phyloP scores from a whole-genome alignment of 2,329 filamentous ascomycete species.

The Epichloe elymi region DNA sequence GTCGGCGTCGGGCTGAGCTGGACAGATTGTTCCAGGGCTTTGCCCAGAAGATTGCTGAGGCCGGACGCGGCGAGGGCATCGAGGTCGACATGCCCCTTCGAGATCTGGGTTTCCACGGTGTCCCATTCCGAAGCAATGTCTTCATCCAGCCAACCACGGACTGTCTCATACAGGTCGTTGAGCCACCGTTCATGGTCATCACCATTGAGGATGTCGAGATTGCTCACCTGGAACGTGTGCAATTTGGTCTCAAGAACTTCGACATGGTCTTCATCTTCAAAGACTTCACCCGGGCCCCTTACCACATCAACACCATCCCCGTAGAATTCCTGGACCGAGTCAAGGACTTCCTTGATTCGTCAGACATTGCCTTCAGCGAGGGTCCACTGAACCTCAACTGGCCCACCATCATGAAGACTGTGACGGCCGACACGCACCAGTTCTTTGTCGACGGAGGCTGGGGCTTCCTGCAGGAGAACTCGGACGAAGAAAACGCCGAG shows the following conservation, averaged over 20 bases:
- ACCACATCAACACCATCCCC: conserved; percentile 95
- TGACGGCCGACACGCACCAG: conserved; percentile 80
- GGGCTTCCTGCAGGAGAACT: conserved; percentile 81
- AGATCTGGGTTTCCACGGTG: conserved; percentile 92
- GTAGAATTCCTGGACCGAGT: conserved; percentile 90
- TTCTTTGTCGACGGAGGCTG: conserved; percentile 95
- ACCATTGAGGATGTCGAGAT: conserved; percentile 94
- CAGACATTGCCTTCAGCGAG: conserved; percentile 88
- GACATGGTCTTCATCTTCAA: conserved; percentile 98
- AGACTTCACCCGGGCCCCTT: conserved; percentile 80
- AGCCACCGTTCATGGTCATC: conserved; percentile 91
- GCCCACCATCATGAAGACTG: conserved; percentile 99
- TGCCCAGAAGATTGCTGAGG: conserved; percentile 93
- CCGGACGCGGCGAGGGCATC: conserved; percentile 67
- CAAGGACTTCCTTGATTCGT: conserved; percentile 94
- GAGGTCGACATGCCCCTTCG: conserved; percentile 95
- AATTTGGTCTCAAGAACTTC: conserved; percentile 97
- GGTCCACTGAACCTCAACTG: conserved; percentile 96
- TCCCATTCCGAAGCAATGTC: conserved; percentile 90
- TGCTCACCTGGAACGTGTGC: conserved; percentile 87
- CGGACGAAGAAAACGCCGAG: conserved; percentile 66
- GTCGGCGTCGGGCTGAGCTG: conserved; percentile 76
- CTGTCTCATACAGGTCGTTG: conserved; percentile 90
- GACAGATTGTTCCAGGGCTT: conserved; percentile 95
- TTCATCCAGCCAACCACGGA: conserved; percentile 94